Conservation (phyloP, 257 asterid genomes). For the Solanum pinnatisectum region DNA sequence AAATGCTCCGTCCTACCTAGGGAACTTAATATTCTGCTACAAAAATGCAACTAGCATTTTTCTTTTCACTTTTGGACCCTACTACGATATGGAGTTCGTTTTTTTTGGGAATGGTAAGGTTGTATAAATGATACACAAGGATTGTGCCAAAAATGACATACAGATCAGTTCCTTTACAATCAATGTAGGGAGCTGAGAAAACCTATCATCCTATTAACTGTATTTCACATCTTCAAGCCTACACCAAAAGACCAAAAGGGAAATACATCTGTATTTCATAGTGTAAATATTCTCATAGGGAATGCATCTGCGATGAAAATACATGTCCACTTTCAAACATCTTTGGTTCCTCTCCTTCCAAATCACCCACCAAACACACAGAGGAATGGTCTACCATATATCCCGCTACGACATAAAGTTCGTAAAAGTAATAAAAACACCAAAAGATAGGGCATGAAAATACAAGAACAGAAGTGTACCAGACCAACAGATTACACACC, state of each 20-base stretch:
- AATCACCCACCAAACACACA: neutral
- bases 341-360: neutral
- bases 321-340: neutral
- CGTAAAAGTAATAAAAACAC: neutral
- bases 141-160: neutral
- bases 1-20: neutral
- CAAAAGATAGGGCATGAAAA: neutral
- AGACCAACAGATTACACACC: slow-evolving; percentile 43
- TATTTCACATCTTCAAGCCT: neutral
- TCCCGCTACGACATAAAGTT: neutral
- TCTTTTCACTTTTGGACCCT: neutral
- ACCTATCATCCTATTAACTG: neutral
- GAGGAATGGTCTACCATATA: neutral
- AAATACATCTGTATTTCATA: neutral
- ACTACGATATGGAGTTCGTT: neutral
- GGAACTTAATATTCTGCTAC: neutral
- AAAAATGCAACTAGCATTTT: neutral
- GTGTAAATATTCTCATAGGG: neutral
- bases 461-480: slow-evolving; percentile 2
- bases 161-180: neutral
- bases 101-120: neutral
- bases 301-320: neutral
- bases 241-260: neutral
- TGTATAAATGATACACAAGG: neutral
- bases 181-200: neutral